These are phyloP conservation scores for Gloeophyllum trabeum DNA, from an alignment of 768 basidiomycete genomes.

Conservation along the genomic window DNA sequence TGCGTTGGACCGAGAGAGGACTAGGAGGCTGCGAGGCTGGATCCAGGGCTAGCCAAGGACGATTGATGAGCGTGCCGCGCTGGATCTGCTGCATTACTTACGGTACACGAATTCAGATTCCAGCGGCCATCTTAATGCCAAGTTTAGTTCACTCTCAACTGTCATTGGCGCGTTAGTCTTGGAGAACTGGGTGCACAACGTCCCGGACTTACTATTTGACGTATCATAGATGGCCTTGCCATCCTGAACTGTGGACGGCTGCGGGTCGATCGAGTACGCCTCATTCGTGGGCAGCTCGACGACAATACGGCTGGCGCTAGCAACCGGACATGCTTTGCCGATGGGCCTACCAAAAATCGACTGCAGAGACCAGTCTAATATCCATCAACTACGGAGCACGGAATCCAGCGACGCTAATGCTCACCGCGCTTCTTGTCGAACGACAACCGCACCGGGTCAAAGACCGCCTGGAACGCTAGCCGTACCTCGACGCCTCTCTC, in stretches of 20 bases:
- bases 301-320: constrained; percentile 41
- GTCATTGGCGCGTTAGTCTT: constrained; percentile 7
- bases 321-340: constrained; percentile 58
- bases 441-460: constrained; percentile 59
- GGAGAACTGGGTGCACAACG: constrained; percentile 1
- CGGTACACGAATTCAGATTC: constrained; percentile 46
- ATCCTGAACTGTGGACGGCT: constrained; percentile 26
- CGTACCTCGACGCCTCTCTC: constrained; percentile 46
- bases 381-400: constrained; percentile 5
- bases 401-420: constrained; percentile 6
- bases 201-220: constrained; percentile 26
- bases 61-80: too few species aligned
- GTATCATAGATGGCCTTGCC: constrained; percentile 38
- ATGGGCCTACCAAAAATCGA: constrained; percentile 60
- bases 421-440: constrained; percentile 44
- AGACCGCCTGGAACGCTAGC: constrained; percentile 65
- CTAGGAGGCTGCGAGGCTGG: constrained; percentile 28
- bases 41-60: constrained; percentile 24
- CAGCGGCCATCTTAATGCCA: constrained; percentile 44
- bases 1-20: constrained; percentile 55
- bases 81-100: too few species aligned
- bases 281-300: constrained; percentile 34
- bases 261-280: constrained; percentile 38
- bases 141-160: constrained; percentile 39
- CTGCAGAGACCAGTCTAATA: constrained; percentile 62